Percentiles rank a stretch among this genome's conserved stretches.
phyloP scores from a whole-genome alignment of 202 grass and related monocot genomes.

The Brachypodium distachyon region DNA sequence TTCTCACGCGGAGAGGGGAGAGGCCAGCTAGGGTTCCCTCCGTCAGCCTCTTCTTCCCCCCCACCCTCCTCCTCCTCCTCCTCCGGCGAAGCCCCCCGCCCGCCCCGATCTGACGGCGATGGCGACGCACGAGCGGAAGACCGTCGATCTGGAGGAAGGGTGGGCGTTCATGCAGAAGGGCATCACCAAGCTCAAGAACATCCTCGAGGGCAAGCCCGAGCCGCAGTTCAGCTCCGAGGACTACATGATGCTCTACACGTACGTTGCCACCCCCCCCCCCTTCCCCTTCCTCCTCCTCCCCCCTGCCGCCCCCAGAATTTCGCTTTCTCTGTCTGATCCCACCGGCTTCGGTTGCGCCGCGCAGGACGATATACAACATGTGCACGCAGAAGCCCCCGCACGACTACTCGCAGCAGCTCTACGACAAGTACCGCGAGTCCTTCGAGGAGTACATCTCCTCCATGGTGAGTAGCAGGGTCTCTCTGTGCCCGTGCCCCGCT shows the following conservation, averaged over 20 bases:
- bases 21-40: not conserved
- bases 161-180: constrained; percentile 81
- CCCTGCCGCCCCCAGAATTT: not conserved
- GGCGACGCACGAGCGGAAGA: constrained; percentile 41
- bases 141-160: constrained; percentile 47
- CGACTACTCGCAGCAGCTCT: constrained; percentile 83
- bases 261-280: not conserved
- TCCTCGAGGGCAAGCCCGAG: constrained; percentile 77
- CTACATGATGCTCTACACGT: constrained; percentile 98
- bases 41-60: no score
- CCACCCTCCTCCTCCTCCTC: no score
- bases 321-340: not conserved
- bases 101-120: constrained; percentile 15
- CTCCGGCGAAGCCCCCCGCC: not conserved
- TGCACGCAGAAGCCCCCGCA: constrained; percentile 88
- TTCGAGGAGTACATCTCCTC: constrained; percentile 74
- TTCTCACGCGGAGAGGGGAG: not conserved
- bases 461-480: constrained; percentile 40
- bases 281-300: not conserved
- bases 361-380: constrained; percentile 90
- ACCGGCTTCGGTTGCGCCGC: not conserved
- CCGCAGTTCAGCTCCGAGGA: constrained; percentile 93
- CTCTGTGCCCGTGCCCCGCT: not conserved
- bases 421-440: constrained; percentile 70
- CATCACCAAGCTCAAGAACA: constrained; percentile 88